phyloP scores from a whole-genome alignment of 805 yeast genomes.

The Candida odintsovae region DNA sequence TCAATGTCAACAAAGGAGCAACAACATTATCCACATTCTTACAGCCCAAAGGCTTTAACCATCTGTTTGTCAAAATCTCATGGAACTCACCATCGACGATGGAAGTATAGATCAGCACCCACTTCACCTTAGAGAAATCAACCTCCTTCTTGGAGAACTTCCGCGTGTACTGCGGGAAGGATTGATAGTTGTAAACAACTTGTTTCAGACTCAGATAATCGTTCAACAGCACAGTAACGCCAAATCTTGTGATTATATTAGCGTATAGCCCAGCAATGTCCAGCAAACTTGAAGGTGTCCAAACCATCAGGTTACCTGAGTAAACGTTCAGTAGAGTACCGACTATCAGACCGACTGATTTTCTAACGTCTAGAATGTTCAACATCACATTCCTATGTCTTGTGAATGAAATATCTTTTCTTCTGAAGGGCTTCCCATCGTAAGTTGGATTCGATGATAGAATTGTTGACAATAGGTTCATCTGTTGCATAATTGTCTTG shows the following conservation, averaged over 20 bases:
- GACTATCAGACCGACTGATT: slow-evolving; percentile 79
- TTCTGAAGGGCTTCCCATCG: slow-evolving; percentile 40
- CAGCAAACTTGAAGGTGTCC: slow-evolving; percentile 72
- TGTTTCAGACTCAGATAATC: slow-evolving; percentile 87
- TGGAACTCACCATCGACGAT: slow-evolving; percentile 92
- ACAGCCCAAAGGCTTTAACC: slow-evolving; percentile 89
- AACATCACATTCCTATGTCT: slow-evolving; percentile 50
- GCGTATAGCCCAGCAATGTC: slow-evolving; percentile 86
- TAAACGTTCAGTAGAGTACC: slow-evolving; percentile 79
- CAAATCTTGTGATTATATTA: slow-evolving; percentile 60
- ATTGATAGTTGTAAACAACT: slow-evolving; percentile 89
- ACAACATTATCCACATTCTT: slow-evolving; percentile 66
- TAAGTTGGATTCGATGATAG: slow-evolving; percentile 56
- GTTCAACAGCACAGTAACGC: slow-evolving; percentile 70
- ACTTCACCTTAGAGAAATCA: slow-evolving; percentile 72
- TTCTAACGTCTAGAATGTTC: slow-evolving; percentile 61
- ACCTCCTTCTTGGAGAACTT: slow-evolving; percentile 69
- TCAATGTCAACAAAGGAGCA: slow-evolving; percentile 81
- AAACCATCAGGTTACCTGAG: slow-evolving; percentile 74
- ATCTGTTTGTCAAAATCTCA: slow-evolving; percentile 81
- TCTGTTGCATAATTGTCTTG: slow-evolving; percentile 80
- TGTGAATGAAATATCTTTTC: slow-evolving; percentile 43
- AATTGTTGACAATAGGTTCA: slow-evolving; percentile 67
- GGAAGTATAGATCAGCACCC: slow-evolving; percentile 86
- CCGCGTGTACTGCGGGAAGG: slow-evolving; percentile 78